Conservation (phyloP, 768 basidiomycete species). For the Paxillus rubicundulus region DNA sequence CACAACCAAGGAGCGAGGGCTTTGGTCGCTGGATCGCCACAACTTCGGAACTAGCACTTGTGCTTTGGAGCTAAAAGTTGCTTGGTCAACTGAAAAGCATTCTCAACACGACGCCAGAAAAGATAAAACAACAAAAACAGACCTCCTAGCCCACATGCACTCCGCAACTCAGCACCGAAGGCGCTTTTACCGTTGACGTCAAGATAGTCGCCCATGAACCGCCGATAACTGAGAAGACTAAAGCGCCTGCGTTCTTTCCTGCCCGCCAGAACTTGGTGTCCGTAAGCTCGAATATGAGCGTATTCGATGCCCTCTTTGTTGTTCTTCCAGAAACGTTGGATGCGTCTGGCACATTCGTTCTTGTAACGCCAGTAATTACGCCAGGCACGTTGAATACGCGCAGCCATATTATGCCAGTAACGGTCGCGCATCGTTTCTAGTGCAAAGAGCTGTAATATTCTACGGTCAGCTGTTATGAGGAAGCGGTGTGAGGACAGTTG, state of each 20-base stretch:
- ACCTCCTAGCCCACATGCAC: conserved; percentile 75
- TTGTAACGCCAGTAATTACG: conserved; percentile 95
- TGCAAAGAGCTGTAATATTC: conserved; percentile 74
- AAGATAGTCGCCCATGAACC: conserved; percentile 96
- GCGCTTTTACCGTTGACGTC: conserved; percentile 81
- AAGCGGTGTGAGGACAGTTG: conserved; percentile 22
- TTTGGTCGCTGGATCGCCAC: conserved; percentile 84
- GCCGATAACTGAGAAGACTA: conserved; percentile 89
- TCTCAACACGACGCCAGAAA: neutral
- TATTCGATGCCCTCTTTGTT: conserved; percentile 94
- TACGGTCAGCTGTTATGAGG: neutral
- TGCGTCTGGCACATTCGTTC: conserved; percentile 90
- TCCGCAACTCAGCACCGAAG: conserved; percentile 71
- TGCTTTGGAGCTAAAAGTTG: conserved; percentile 78
- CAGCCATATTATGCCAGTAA: conserved; percentile 99
- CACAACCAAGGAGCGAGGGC: conserved; percentile 85
- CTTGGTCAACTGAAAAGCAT: conserved; percentile 58
- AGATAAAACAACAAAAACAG: conserved; percentile 25
- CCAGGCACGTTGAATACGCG: conserved; percentile 93
- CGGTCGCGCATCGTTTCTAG: conserved; percentile 98
- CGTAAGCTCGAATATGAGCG: conserved; percentile 88
- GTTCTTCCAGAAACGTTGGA: conserved; percentile 98
- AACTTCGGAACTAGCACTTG: conserved; percentile 85
- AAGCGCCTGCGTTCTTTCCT: conserved; percentile 93
- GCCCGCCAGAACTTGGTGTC: conserved; percentile 86